Conservation (phyloP, 208 protist genomes). For the Lotmaria passim region DNA sequence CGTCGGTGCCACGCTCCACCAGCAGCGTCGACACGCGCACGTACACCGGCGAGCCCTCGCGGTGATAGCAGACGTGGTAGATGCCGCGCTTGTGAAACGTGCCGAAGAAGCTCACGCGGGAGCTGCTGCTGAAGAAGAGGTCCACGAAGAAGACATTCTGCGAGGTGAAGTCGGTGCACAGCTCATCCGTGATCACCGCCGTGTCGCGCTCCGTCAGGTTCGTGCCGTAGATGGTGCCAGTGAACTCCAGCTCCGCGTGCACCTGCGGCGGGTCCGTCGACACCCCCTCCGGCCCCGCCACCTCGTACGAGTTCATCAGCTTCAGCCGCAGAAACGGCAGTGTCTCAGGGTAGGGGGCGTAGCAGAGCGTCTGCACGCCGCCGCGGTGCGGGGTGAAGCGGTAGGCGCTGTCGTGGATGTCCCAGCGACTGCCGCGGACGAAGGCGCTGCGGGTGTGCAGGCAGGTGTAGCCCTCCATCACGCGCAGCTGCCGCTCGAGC, state of each 20-base stretch:
- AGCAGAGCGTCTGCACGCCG: conserved; percentile 72
- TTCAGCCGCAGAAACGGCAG: conserved; percentile 65
- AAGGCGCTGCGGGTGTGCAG: conserved; percentile 65
- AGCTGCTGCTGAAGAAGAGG: conserved; percentile 70
- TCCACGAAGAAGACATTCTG: conserved; percentile 70
- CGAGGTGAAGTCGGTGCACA: conserved; percentile 72
- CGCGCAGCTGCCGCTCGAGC: conserved; percentile 51
- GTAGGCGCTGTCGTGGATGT: conserved; percentile 44
- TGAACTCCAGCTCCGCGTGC: conserved; percentile 74
- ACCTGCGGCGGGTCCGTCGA: conserved; percentile 77
- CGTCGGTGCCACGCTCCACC: conserved; percentile 64
- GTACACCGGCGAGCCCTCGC: conserved; percentile 61
- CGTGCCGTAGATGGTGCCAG: conserved; percentile 76
- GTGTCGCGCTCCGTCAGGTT: conserved; percentile 79
- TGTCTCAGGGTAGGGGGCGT: conserved; percentile 64
- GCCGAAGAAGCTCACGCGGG: conserved; percentile 69
- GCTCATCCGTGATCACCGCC: conserved; percentile 70
- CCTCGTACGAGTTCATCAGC: conserved; percentile 63
- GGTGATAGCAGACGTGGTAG: conserved; percentile 82
- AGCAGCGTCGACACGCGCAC: conserved; percentile 69
- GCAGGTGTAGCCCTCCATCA: conserved; percentile 78
- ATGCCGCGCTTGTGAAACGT: conserved; percentile 69
- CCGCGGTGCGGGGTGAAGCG: conserved; percentile 71
- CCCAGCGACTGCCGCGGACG: conserved; percentile 67
- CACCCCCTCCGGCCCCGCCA: conserved; percentile 72